Conservation (phyloP, 495 filamentous ascomycete genomes). For the Aspergillus kassunensis region DNA sequence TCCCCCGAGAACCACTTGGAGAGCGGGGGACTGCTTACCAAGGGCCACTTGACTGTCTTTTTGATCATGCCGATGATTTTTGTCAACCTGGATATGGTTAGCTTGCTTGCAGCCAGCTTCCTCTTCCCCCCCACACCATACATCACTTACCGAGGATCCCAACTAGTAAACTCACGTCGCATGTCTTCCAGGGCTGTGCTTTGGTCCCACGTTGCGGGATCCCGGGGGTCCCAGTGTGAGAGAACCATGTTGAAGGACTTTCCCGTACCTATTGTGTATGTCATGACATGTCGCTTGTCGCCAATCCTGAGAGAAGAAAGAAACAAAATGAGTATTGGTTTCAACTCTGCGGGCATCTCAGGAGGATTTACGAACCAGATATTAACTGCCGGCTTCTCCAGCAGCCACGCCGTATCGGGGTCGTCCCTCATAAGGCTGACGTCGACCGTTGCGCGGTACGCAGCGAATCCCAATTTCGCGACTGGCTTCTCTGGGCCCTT, state of each 20-base stretch:
- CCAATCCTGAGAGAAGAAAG: slow-evolving; percentile 33
- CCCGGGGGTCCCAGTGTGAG: slow-evolving; percentile 41
- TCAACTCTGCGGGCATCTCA: no score
- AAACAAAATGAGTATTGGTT: no score
- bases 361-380: no score
- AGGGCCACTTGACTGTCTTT: slow-evolving; percentile 38
- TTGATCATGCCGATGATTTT: slow-evolving; percentile 39
- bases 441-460: slow-evolving; percentile 42
- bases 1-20: slow-evolving; percentile 30
- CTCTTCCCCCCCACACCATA: no score
- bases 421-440: slow-evolving; percentile 34
- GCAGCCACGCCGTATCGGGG: slow-evolving; percentile 34
- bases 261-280: slow-evolving; percentile 46
- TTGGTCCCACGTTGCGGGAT: slow-evolving; percentile 37
- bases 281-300: slow-evolving; percentile 42
- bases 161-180: slow-evolving; percentile 35
- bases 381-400: slow-evolving; percentile 38
- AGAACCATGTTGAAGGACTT: slow-evolving; percentile 50
- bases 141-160: slow-evolving; percentile 33
- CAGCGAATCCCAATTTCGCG: slow-evolving; percentile 30
- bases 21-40: slow-evolving; percentile 29
- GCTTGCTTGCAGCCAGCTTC: neutral
- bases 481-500: slow-evolving; percentile 17
- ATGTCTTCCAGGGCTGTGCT: slow-evolving; percentile 32
- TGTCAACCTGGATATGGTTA: slow-evolving; percentile 14